phyloP scores from a whole-genome alignment of 225 moss, liverwort and hornwort genomes.

The Takakia lepidozioides region DNA sequence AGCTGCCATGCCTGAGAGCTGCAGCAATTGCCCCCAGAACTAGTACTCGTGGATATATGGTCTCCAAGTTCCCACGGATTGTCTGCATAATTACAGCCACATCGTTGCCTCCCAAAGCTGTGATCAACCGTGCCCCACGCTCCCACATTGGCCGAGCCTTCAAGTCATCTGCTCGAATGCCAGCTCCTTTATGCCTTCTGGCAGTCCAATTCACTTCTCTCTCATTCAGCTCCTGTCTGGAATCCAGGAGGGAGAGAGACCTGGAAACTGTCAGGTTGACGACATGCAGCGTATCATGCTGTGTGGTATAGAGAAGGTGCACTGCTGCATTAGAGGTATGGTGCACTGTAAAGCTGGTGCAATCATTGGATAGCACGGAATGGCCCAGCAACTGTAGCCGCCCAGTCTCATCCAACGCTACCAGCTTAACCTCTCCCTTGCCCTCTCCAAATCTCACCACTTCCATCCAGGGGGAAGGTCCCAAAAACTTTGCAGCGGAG shows the following conservation, averaged over 20 bases:
- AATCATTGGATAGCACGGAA: slow-evolving; percentile 50
- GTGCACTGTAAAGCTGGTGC: slow-evolving; percentile 76
- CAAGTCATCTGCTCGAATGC: slow-evolving; percentile 39
- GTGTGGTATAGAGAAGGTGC: slow-evolving; percentile 84
- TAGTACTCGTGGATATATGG: slow-evolving; percentile 77
- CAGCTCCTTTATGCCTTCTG: slow-evolving; percentile 37
- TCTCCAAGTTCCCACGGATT: slow-evolving; percentile 87
- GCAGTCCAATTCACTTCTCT: slow-evolving; percentile 25
- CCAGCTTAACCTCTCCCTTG: slow-evolving; percentile 30
- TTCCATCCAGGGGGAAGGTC: slow-evolving; percentile 76
- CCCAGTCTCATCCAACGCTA: slow-evolving; percentile 63
- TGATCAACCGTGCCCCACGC: slow-evolving; percentile 71
- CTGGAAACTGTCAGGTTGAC: slow-evolving; percentile 51
- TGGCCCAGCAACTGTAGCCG: slow-evolving; percentile 53
- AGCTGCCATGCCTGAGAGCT: slow-evolving; percentile 49
- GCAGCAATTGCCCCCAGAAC: slow-evolving; percentile 88
- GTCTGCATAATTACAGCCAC: slow-evolving; percentile 85
- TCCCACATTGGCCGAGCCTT: slow-evolving; percentile 95
- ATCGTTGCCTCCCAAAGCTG: slow-evolving; percentile 66
- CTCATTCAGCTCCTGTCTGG: slow-evolving; percentile 47
- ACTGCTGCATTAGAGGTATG: slow-evolving; percentile 29
- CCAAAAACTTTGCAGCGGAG: slow-evolving; percentile 44
- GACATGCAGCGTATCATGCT: slow-evolving; percentile 67
- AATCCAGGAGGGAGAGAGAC: slow-evolving; percentile 28
- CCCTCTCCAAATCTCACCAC: slow-evolving; percentile 20